Conservation (phyloP, 495 filamentous ascomycete genomes). For the Penicillium herquei region DNA sequence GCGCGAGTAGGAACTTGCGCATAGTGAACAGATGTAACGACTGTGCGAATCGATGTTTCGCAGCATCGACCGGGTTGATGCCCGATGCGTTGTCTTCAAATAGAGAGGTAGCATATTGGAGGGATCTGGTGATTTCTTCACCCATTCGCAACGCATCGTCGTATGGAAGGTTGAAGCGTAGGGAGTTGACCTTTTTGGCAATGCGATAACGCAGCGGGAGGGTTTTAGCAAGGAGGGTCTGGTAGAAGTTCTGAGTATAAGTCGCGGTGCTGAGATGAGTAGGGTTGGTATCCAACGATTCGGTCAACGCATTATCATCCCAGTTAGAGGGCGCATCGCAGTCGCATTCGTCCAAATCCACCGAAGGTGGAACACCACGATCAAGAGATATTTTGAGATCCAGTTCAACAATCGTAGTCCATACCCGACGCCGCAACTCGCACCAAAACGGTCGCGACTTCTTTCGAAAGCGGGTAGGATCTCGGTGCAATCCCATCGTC, state of each 20-base stretch:
- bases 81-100: slow-evolving; percentile 27
- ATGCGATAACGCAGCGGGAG: slow-evolving; percentile 50
- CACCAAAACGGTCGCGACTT: slow-evolving; percentile 42
- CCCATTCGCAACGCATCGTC: slow-evolving; percentile 49
- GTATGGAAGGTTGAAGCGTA: slow-evolving; percentile 49
- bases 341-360: slow-evolving; percentile 44
- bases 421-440: slow-evolving; percentile 58
- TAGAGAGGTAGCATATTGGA: slow-evolving; percentile 28
- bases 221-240: slow-evolving; percentile 48
- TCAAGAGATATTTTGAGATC: slow-evolving; percentile 56
- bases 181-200: slow-evolving; percentile 46
- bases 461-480: slow-evolving; percentile 50
- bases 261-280: slow-evolving; percentile 26
- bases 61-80: slow-evolving; percentile 15
- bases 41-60: slow-evolving; percentile 33
- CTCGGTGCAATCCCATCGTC: slow-evolving; percentile 58
- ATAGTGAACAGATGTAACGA: slow-evolving; percentile 43
- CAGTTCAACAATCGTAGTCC: slow-evolving; percentile 63
- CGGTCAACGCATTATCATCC: slow-evolving; percentile 55
- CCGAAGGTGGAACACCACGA: slow-evolving; percentile 50
- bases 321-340: slow-evolving; percentile 55
- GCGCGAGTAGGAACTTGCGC: slow-evolving; percentile 50
- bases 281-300: slow-evolving; percentile 36
- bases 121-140: slow-evolving; percentile 34
- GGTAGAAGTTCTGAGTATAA: slow-evolving; percentile 53